Evolutionary conservation across 75 land plant genomes (phyloP).

Genomic region (Gnetum montanum): DNA sequence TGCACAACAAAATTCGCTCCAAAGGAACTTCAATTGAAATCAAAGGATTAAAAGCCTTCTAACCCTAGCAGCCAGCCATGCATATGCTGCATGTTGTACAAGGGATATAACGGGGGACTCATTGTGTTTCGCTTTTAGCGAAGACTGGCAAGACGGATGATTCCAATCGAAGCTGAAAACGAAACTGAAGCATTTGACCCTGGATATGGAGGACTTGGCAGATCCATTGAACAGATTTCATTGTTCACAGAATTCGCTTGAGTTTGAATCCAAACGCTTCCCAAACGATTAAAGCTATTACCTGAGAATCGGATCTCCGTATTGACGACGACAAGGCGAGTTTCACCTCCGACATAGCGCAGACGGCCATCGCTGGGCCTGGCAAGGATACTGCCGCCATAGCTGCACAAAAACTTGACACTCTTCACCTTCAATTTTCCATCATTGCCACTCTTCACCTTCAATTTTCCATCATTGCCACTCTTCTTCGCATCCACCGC

Average conservation of each 20-base stretch:
- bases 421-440: too few species aligned
- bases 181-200: neutral
- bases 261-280: neutral
- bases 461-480: too few species aligned
- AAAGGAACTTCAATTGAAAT: too few species aligned
- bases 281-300: neutral
- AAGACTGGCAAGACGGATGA: neutral
- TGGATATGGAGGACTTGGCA: neutral
- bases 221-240: neutral
- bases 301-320: constrained; percentile 29
- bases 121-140: too few species aligned
- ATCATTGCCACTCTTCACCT: too few species aligned
- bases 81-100: too few species aligned
- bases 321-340: constrained; percentile 36
- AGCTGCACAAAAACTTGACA: constrained; percentile 59
- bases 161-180: neutral
- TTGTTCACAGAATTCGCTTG: neutral
- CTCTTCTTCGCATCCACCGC: too few species aligned
- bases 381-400: constrained; percentile 53
- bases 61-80: too few species aligned
- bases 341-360: constrained; percentile 63
- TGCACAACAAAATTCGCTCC: too few species aligned
- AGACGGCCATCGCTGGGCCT: constrained; percentile 49
- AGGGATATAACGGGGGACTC: too few species aligned
- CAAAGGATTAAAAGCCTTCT: too few species aligned